These are phyloP conservation scores for Aureobasidium pullulans DNA, from an alignment of 2,329 filamentous ascomycete species.

Conservation along the genomic window DNA sequence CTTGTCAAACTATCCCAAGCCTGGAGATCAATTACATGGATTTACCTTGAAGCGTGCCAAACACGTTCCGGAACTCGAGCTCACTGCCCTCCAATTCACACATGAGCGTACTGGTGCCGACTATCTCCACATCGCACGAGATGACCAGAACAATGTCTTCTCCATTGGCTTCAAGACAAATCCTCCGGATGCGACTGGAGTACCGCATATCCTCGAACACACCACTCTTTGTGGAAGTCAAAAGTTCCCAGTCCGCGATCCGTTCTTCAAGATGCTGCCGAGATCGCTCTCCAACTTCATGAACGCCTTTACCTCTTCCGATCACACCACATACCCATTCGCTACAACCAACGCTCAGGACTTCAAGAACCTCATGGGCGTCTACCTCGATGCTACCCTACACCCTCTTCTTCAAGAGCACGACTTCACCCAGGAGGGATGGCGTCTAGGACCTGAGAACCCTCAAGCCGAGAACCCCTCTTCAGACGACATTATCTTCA, in stretches of 20 bases:
- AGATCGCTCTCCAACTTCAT: conserved; percentile 98
- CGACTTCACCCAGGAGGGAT: conserved; percentile 94
- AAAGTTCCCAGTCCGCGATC: conserved; percentile 96
- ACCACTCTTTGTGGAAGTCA: conserved; percentile 92
- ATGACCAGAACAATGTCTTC: conserved; percentile 99
- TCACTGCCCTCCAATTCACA: conserved; percentile 82
- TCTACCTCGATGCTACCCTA: conserved; percentile 91
- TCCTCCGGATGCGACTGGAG: conserved; percentile 88
- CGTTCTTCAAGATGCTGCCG: conserved; percentile 99
- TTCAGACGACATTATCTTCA: conserved; percentile 74
- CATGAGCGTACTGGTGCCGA: conserved; percentile 95
- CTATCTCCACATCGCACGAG: conserved; percentile 87
- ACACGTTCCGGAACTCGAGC: conserved; percentile 86
- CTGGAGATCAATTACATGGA: conserved; percentile 82
- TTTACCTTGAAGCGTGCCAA: conserved; percentile 86
- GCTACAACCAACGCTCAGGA: conserved; percentile 94
- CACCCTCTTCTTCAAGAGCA: conserved; percentile 81
- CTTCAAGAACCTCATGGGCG: conserved; percentile 90
- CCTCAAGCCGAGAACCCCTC: conserved; percentile 44
- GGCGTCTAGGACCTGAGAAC: conserved; percentile 91
- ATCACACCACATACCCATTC: conserved; percentile 97
- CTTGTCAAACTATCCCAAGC: conserved; percentile 64
- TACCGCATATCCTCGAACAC: conserved; percentile 96
- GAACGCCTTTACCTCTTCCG: conserved; percentile 95
- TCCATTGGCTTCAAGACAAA: conserved; percentile 99